phyloP scores from a whole-genome alignment of 2,329 filamentous ascomycete genomes.

The Aspergillus novoparasiticus region DNA sequence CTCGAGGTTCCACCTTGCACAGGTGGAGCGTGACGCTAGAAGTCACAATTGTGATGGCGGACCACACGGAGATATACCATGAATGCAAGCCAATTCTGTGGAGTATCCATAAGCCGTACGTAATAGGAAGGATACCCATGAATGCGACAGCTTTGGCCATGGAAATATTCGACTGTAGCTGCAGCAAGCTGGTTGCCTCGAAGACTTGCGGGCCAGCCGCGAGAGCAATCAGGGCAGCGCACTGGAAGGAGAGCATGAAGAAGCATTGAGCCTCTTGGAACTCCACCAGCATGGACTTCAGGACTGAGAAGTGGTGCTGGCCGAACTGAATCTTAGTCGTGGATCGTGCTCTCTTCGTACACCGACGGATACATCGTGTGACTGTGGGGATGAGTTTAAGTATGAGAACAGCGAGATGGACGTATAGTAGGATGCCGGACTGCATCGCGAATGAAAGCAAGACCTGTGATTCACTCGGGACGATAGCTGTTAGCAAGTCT shows the following conservation, averaged over 20 bases:
- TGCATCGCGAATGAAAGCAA: not conserved
- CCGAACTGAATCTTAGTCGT: not conserved
- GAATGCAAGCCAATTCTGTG: not conserved
- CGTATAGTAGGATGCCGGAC: not conserved
- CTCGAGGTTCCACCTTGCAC: not conserved
- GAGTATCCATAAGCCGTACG: not conserved
- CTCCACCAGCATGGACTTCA: conserved; percentile 13
- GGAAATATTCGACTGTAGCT: not conserved
- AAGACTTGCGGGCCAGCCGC: conserved; percentile 1
- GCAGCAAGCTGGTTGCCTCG: not conserved
- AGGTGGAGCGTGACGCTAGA: not conserved
- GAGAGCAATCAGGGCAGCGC: not conserved
- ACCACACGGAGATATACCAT: conserved; percentile 1
- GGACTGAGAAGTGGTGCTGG: conserved; percentile 2
- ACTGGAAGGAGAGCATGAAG: conserved; percentile 12
- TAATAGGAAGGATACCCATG: conserved; percentile 1
- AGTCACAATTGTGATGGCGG: not conserved
- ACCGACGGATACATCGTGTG: not conserved
- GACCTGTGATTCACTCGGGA: not conserved
- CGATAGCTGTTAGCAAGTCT: not conserved
- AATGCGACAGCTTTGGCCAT: not conserved
- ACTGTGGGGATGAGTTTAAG: not conserved
- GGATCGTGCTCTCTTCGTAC: not conserved
- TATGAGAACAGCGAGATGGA: not conserved
- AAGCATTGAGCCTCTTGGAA: conserved; percentile 15